These are phyloP conservation scores for Zygosaccharomyces pseudobailii DNA, from an alignment of 1,139 yeast genomes.

Conservation along the genomic window DNA sequence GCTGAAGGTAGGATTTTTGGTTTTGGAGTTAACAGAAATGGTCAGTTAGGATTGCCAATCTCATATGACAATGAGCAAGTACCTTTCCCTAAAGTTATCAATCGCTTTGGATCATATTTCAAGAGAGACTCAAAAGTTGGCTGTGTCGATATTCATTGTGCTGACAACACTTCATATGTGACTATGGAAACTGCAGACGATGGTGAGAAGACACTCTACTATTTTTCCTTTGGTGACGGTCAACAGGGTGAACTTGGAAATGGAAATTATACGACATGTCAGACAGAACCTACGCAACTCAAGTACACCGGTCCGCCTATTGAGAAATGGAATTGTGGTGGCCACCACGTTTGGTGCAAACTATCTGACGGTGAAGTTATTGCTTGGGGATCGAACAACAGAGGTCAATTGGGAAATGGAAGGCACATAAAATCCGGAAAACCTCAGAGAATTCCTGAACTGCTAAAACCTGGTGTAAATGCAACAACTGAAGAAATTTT, in stretches of 20 bases:
- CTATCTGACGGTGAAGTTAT: conserved; percentile 62
- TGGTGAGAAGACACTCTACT: conserved; percentile 7
- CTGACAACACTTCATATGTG: conserved; percentile 63
- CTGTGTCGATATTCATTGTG: conserved; percentile 55
- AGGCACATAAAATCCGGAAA: conserved; percentile 54
- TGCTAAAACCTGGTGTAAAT: conserved; percentile 48
- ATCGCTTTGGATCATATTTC: conserved; percentile 39
- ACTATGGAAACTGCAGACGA: conserved; percentile 30
- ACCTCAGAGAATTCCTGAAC: conserved; percentile 52
- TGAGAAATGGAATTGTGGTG: conserved; percentile 54
- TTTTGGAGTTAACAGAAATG: conserved; percentile 79
- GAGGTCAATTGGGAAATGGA: conserved; percentile 83
- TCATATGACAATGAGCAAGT: conserved; percentile 59
- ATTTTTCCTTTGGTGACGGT: conserved; percentile 78
- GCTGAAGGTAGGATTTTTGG: conserved; percentile 61
- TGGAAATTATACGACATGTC: conserved; percentile 70
- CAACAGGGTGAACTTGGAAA: conserved; percentile 84
- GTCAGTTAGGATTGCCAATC: conserved; percentile 77
- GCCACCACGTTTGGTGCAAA: conserved; percentile 60
- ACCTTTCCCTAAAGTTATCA: conserved; percentile 61
- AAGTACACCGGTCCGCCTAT: conserved; percentile 49
- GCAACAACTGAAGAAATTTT: conserved; percentile 13
- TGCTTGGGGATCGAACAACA: conserved; percentile 79
- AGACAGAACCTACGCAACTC: conserved; percentile 59
- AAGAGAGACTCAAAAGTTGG: conserved; percentile 39